Conservation (phyloP, 176 grass and related monocot species). For the Ampelocalamus luodianensis region DNA sequence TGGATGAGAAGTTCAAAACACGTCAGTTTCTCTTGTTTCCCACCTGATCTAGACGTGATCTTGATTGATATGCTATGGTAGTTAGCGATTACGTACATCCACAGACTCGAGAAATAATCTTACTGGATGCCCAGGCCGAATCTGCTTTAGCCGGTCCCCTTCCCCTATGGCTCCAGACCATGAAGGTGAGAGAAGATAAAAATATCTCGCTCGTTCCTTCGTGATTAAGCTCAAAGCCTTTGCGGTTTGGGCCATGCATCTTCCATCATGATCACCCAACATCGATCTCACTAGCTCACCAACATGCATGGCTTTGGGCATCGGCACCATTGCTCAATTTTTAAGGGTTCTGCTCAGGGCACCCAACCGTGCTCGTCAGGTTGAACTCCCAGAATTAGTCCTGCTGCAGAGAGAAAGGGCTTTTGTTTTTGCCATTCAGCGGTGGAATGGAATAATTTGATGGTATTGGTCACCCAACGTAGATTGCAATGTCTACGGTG, state of each 20-base stretch:
- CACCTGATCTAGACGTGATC: too few relatives aligned
- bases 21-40: too few relatives aligned
- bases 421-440: not conserved
- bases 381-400: not conserved
- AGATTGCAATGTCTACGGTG: not conserved
- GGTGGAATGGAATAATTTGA: not conserved
- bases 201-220: slow-evolving; percentile 48
- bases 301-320: not conserved
- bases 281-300: not conserved
- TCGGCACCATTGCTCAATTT: not conserved
- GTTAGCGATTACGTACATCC: not conserved
- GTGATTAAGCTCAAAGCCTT: slow-evolving; percentile 50
- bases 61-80: not conserved
- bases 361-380: not conserved
- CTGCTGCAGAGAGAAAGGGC: not conserved
- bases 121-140: not conserved
- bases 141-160: not conserved
- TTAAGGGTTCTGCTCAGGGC: too few relatives aligned
- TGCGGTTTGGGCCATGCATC: not conserved
- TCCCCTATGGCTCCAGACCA: not conserved
- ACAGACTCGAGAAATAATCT: not conserved
- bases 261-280: not conserved
- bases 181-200: not conserved
- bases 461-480: not conserved
- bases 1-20: too few relatives aligned